Evolutionary conservation across 192 early-diverging fungal genomes (phyloP).

Genomic region (Funneliformis mosseae): DNA sequence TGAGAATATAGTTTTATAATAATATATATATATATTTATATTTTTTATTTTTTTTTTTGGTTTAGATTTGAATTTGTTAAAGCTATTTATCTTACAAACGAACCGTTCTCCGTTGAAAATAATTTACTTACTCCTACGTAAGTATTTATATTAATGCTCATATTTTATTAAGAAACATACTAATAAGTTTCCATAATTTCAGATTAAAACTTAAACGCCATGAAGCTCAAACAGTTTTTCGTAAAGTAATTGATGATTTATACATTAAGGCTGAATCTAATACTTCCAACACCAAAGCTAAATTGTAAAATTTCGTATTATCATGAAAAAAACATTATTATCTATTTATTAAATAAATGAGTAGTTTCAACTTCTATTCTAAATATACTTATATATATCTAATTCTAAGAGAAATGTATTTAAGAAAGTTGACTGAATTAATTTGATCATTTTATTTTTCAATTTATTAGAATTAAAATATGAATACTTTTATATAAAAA

Average conservation of each 20-base stretch:
- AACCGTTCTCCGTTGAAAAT: conserved; percentile 77
- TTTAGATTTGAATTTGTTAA: conserved; percentile 83
- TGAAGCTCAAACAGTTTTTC: background rate
- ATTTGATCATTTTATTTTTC: too few relatives aligned
- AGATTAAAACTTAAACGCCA: conserved; percentile 31
- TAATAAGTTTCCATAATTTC: conserved; percentile 1
- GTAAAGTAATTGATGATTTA: conserved; percentile 1
- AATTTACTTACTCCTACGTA: conserved; percentile 87
- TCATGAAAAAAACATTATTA: too few relatives aligned
- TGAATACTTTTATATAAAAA: too few relatives aligned
- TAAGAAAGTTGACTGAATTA: too few relatives aligned
- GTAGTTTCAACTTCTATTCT: too few relatives aligned
- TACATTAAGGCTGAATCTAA: background rate
- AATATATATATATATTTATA: background rate
- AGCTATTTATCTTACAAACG: conserved; percentile 70
- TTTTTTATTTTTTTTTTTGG: conserved; percentile 32
- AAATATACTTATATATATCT: too few relatives aligned
- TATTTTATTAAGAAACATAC: background rate
- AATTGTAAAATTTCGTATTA: conserved; percentile 29
- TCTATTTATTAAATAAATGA: too few relatives aligned
- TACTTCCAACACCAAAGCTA: conserved; percentile 23
- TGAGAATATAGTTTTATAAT: background rate
- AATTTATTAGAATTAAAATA: too few relatives aligned
- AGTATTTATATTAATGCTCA: background rate
- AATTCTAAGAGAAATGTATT: too few relatives aligned